These are phyloP conservation scores for Zygosaccharomyces pseudorouxii DNA, from an alignment of 805 yeast genomes.

Conservation along the genomic window DNA sequence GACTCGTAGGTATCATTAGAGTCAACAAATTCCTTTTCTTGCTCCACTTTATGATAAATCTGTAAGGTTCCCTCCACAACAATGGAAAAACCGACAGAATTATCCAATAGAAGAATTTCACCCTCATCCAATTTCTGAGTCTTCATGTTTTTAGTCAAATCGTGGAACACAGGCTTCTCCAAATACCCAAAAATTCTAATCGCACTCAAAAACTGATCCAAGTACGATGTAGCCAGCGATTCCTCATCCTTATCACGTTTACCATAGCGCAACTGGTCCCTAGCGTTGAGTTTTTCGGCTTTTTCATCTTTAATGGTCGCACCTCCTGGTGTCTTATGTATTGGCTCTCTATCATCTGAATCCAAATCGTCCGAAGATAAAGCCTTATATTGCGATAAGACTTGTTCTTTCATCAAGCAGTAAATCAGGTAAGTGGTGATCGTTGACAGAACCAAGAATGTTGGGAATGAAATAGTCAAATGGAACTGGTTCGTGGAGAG, in stretches of 20 bases:
- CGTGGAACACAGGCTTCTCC: conserved; percentile 87
- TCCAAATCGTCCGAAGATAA: conserved; percentile 18
- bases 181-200: conserved; percentile 91
- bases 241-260: conserved; percentile 4
- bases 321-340: not conserved
- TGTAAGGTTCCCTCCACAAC: conserved; percentile 90
- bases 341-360: conserved; percentile 4
- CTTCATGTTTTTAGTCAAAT: conserved; percentile 84
- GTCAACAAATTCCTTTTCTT: conserved; percentile 9
- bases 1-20: not conserved
- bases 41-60: conserved; percentile 57
- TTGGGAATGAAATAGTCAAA: conserved; percentile 21
- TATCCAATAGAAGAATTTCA: conserved; percentile 70
- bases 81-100: conserved; percentile 78
- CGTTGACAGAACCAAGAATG: conserved; percentile 12
- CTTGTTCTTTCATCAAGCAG: conserved; percentile 21
- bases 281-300: not conserved
- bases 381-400: conserved; percentile 28
- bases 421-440: conserved; percentile 17
- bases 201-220: conserved; percentile 87
- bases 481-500: conserved; percentile 15
- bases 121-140: conserved; percentile 77
- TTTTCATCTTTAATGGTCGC: not conserved
- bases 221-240: conserved; percentile 49
- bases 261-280: conserved; percentile 2